Evolutionary conservation across 2,329 filamentous ascomycete genomes (phyloP), one percentile per base, ranked within the genome.

Genomic region (Penicillium sp.): DNA sequence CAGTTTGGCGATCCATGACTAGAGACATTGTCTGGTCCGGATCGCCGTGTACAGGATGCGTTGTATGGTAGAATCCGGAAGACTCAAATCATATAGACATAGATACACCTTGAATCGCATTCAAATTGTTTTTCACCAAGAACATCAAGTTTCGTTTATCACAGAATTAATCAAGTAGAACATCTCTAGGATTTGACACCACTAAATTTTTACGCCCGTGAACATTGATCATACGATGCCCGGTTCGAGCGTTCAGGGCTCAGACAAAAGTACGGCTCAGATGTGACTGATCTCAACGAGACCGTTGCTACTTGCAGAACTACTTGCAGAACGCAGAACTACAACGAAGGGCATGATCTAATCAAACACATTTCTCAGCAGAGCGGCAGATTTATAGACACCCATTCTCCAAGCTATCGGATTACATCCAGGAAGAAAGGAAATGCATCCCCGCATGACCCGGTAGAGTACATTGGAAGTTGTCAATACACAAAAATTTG

Each of bases 391-490:
- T 62, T 60, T 71, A 70, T 67, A 60, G 60, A 69, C 64, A 67
- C 59, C 58, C 59, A 55, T 65, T 62, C 60, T 60, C 54, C 58
- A 43, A 42, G 42, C 49, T 34, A 53, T 38, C 47, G 42, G 53
- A 51, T 51, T 47, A 51, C 51, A 57, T 53, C 54, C 49, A 59
- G 54, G 52, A 57, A 61, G 56, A 62, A 58, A 60, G 59, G 60
- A 59, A 60, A 60, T 63, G 57, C 61, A 63, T 65, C 58, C 66
- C 63, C 64, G 63, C 60, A 63, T 61, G 58, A 67, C 65, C 64
- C 63, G 62, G 65, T 73, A 73, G 63, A 72, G 62, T 72, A 72
- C 69, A 73, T 64, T 66, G 66, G 67, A 66, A 69, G 50, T 60
- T 63, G 61, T 64, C 65, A 56, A 63, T 62, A 66, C 61, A 64